Evolutionary conservation across 139 green algal species (phyloP), one percentile per base, ranked within the genome.

Genomic region (Chlorella sp.): DNA sequence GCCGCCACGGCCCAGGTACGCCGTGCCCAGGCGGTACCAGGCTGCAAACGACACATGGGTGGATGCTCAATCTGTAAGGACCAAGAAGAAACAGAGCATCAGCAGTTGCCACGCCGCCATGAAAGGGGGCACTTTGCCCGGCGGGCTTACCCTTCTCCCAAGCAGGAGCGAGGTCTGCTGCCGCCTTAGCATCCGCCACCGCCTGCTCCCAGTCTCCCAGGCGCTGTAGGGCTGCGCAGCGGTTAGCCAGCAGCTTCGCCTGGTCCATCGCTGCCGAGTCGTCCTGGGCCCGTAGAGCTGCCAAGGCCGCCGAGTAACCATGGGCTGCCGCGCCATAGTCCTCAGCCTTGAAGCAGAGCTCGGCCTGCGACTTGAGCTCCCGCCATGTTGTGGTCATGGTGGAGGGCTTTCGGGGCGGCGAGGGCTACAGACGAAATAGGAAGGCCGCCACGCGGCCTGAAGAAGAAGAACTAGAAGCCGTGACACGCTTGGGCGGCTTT

Each of bases 11-110:
- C 48, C 46, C 44, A 81, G 34, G 51, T 68, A 51, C 8, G 75
- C 51, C 17, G 75, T 70, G n/a, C 75, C 75, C 75, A 81, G 51
- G 19, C 75, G 75, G 41, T 81, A 81, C 75, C 75, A 81, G 34
- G 75, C 75, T 81, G 75, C n/a, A n/a, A n/a, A 17, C 24, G 19
- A 69, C 62, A 9, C 32, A 73, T n/a, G n/a, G 43, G 67, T n/a
- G 2, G 85, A 80, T 43, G 89, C 72, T 40, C 82, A 89, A 41
- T 40, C 88, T 46, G 84, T 88, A 56, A 73, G 62, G 81, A 77
- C n/a, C n/a, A n/a, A n/a, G n/a, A n/a, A n/a, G n/a, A n/a, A n/a
- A n/a, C n/a, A n/a, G n/a, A n/a, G n/a, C n/a, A n/a, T n/a, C n/a
- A n/a, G n/a, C n/a, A n/a, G n/a, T n/a, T n/a, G n/a, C n/a, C n/a